These are phyloP conservation scores for Calonectria fujianensis DNA, from an alignment of 2,329 filamentous ascomycete genomes.

Conservation along the genomic window DNA sequence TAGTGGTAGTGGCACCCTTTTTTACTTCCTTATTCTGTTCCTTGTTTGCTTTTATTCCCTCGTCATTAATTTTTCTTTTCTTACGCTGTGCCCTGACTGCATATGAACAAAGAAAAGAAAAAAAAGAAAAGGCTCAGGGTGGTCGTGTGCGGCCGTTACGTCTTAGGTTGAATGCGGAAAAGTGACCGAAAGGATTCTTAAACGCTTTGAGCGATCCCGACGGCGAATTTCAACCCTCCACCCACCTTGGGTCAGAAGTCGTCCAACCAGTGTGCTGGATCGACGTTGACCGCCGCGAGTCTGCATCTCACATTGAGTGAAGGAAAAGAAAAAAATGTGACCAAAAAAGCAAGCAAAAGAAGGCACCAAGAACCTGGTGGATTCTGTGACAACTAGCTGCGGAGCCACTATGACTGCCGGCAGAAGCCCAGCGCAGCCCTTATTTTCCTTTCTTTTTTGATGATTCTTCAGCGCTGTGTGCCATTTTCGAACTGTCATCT, in stretches of 20 bases:
- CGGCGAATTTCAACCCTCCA: slow-evolving; percentile 7
- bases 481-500: slow-evolving; percentile 25
- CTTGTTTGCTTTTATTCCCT: neutral
- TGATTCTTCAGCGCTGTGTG: slow-evolving; percentile 14
- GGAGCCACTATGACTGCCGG: slow-evolving; percentile 12
- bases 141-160: neutral
- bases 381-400: slow-evolving; percentile 22
- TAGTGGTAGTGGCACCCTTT: neutral
- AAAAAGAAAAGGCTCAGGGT: neutral
- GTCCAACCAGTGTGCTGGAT: slow-evolving; percentile 14
- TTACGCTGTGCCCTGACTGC: neutral
- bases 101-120: neutral
- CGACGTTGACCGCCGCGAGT: slow-evolving; percentile 19
- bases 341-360: slow-evolving; percentile 17
- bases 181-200: slow-evolving; percentile 23
- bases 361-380: neutral
- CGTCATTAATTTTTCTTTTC: neutral
- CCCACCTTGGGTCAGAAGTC: neutral
- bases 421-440: neutral
- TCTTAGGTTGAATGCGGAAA: slow-evolving; percentile 27
- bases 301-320: slow-evolving; percentile 7
- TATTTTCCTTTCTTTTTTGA: slow-evolving; percentile 1
- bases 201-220: slow-evolving; percentile 22
- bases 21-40: neutral
- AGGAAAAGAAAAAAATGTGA: slow-evolving; percentile 21